These are phyloP conservation scores for Speleostelium caveatum DNA, from an alignment of 78 protist species.

Conservation along the genomic window DNA sequence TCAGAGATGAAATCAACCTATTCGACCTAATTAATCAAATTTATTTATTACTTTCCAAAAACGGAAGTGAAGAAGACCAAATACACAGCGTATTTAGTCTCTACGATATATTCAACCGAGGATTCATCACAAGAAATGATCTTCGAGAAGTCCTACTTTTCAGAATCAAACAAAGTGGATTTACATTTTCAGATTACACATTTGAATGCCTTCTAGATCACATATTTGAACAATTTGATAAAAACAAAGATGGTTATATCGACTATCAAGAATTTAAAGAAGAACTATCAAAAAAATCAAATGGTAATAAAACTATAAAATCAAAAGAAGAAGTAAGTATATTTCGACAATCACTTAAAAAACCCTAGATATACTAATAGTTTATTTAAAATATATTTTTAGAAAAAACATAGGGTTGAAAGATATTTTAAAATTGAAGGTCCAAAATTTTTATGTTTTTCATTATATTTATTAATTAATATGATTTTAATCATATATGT, in stretches of 20 bases:
- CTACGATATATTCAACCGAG: constrained; percentile 44
- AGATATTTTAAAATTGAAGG: constrained; percentile 69
- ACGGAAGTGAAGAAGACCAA: constrained; percentile 43
- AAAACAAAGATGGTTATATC: constrained; percentile 39
- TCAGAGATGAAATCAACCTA: constrained; percentile 20
- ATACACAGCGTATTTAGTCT: constrained; percentile 32
- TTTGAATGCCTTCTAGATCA: constrained; percentile 43
- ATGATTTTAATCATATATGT: neutral
- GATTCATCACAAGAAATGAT: constrained; percentile 42
- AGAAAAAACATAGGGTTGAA: constrained; percentile 5
- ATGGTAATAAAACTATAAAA: neutral
- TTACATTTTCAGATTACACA: constrained; percentile 31
- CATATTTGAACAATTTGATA: constrained; percentile 68
- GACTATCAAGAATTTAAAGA: constrained; percentile 43
- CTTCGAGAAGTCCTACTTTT: constrained; percentile 15
- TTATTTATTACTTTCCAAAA: constrained; percentile 34
- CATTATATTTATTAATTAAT: neutral
- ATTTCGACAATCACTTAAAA: neutral
- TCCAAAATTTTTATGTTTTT: constrained; percentile 14
- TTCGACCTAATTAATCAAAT: constrained; percentile 55
- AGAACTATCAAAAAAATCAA: constrained; percentile 14
- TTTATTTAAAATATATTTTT: neutral
- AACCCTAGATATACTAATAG: neutral
- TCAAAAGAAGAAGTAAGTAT: neutral
- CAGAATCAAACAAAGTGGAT: constrained; percentile 39